These are phyloP conservation scores for Cladosporium sp. DNA, from an alignment of 2,329 filamentous ascomycete species.

Conservation along the genomic window DNA sequence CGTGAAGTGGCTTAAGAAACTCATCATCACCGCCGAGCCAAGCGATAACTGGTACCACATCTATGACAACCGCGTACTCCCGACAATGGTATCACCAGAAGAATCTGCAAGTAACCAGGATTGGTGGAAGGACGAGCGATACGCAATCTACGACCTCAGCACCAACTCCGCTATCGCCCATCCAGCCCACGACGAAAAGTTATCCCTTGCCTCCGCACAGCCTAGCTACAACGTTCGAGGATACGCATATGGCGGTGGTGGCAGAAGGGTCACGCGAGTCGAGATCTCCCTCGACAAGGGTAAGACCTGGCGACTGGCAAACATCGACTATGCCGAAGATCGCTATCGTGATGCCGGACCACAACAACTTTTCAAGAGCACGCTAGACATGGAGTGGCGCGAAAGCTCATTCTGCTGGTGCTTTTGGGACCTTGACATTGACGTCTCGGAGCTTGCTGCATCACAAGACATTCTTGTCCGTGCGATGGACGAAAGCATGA, in stretches of 20 bases:
- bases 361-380: slow-evolving; percentile 68
- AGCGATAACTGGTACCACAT: slow-evolving; percentile 96
- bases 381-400: slow-evolving; percentile 73
- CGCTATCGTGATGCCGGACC: slow-evolving; percentile 63
- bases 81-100: slow-evolving; percentile 79
- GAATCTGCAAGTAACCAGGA: slow-evolving; percentile 67
- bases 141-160: slow-evolving; percentile 88
- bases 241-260: slow-evolving; percentile 85
- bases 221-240: slow-evolving; percentile 64
- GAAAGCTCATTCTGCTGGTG: slow-evolving; percentile 88
- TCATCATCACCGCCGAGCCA: slow-evolving; percentile 71
- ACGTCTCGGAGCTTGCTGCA: slow-evolving; percentile 55
- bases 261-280: slow-evolving; percentile 74
- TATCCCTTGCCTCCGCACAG: slow-evolving; percentile 47
- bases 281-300: slow-evolving; percentile 82
- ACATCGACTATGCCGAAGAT: slow-evolving; percentile 80
- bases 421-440: slow-evolving; percentile 75
- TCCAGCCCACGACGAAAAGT: slow-evolving; percentile 69
- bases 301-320: slow-evolving; percentile 70
- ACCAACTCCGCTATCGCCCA: slow-evolving; percentile 78
- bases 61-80: slow-evolving; percentile 85
- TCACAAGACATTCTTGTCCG: slow-evolving; percentile 73
- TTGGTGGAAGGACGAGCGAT: slow-evolving; percentile 84
- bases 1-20: slow-evolving; percentile 84
- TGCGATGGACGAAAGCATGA: slow-evolving; percentile 87